phyloP scores from a whole-genome alignment of 371 early-diverging fungal species.

The Lichtheimia ramosa region DNA sequence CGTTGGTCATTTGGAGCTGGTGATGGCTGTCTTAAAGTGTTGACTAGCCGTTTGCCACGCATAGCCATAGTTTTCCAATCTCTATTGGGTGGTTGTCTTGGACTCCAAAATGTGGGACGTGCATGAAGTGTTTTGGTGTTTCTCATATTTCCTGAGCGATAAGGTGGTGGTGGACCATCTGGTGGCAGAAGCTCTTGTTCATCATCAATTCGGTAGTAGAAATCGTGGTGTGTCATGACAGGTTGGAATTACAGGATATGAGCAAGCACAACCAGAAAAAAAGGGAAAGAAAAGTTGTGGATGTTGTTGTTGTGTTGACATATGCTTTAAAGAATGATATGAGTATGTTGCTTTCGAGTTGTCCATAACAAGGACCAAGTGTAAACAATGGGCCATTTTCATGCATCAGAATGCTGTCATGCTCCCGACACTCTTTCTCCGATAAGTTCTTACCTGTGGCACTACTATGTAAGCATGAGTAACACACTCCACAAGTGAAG shows the following conservation, averaged over 20 bases:
- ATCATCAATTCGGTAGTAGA: slow-evolving; percentile 1
- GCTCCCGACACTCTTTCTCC: no score
- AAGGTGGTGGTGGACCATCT: slow-evolving; percentile 9
- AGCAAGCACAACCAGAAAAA: no score
- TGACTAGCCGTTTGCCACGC: background rate
- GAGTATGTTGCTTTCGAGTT: no score
- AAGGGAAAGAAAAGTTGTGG: background rate
- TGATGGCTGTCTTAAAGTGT: background rate
- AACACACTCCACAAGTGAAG: no score
- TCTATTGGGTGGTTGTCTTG: slow-evolving; percentile 8
- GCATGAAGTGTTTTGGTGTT: slow-evolving; percentile 5
- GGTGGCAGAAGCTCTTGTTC: slow-evolving; percentile 4
- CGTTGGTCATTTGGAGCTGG: background rate
- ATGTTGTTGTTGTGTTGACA: background rate
- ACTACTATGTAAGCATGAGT: no score
- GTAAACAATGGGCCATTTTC: no score
- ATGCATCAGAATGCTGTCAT: no score
- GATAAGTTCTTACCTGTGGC: no score
- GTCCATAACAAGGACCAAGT: no score
- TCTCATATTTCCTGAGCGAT: background rate
- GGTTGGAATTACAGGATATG: no score
- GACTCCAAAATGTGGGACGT: slow-evolving; percentile 18
- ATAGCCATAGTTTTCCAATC: background rate
- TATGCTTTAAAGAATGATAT: background rate
- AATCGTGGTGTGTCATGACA: background rate